Conservation (phyloP, 1,284 basidiomycete genomes). For the Leccinum ponderosum region DNA sequence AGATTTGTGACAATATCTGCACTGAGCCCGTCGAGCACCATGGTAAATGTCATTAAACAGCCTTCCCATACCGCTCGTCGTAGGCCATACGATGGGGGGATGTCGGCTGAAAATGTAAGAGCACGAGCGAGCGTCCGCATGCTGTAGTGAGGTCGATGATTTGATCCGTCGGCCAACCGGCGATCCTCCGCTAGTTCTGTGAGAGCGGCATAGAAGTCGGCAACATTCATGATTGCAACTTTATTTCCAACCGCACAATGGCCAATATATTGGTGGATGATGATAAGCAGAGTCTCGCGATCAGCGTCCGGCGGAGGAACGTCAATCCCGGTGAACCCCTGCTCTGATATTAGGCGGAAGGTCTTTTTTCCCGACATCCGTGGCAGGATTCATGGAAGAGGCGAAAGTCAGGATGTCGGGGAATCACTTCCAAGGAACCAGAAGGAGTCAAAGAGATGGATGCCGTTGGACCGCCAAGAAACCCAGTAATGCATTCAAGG, state of each 20-base stretch:
- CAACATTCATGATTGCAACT: constrained; percentile 86
- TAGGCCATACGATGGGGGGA: constrained; percentile 76
- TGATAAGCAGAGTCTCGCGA: constrained; percentile 85
- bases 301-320: constrained; percentile 93
- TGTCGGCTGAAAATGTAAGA: constrained; percentile 88
- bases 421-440: constrained; percentile 88
- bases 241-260: constrained; percentile 83
- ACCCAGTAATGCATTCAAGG: constrained; percentile 86
- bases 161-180: constrained; percentile 93
- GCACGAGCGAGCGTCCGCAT: constrained; percentile 96
- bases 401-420: constrained; percentile 93
- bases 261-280: constrained; percentile 92
- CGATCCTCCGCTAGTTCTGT: constrained; percentile 79
- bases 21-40: constrained; percentile 86
- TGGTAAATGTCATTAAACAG: constrained; percentile 96
- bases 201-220: constrained; percentile 87
- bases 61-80: constrained; percentile 95
- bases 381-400: constrained; percentile 99
- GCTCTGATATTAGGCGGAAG: constrained; percentile 89
- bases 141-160: constrained; percentile 95
- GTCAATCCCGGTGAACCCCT: constrained; percentile 93
- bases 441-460: constrained; percentile 81
- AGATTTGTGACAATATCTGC: constrained; percentile 67
- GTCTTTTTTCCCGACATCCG: constrained; percentile 98
- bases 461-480: constrained; percentile 83